Percentiles rank a stretch among this genome's conserved stretches.
These are phyloP conservation scores for Penicillium atrosanguineum DNA, from an alignment of 495 filamentous ascomycete species.

Conservation along the genomic window DNA sequence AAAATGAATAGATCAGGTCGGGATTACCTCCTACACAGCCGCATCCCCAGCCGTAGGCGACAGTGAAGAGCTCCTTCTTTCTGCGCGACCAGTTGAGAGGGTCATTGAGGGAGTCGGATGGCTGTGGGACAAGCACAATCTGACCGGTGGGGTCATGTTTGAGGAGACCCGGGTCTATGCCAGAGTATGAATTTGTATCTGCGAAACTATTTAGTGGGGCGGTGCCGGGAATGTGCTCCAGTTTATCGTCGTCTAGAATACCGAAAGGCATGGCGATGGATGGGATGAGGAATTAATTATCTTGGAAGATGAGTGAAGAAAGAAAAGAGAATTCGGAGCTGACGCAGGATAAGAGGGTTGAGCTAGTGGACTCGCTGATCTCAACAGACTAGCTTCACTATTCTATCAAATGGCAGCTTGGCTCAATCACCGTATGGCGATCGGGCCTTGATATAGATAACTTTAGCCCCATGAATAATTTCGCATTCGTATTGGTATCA, in stretches of 20 bases:
- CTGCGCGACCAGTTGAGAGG: constrained; percentile 47
- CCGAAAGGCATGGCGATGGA: constrained; percentile 63
- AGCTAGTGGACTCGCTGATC: not conserved
- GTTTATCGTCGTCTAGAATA: constrained; percentile 61
- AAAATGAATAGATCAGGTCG: not conserved
- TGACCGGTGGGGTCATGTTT: constrained; percentile 41
- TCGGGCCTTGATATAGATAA: not conserved
- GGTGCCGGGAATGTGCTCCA: constrained; percentile 64
- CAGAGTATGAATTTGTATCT: constrained; percentile 19
- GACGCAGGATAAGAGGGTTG: not conserved
- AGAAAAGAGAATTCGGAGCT: not conserved
- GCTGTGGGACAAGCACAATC: constrained; percentile 49
- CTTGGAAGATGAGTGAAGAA: not conserved
- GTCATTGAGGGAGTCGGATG: constrained; percentile 46
- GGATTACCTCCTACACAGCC: constrained; percentile 36
- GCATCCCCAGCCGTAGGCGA: constrained; percentile 35
- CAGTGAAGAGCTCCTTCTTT: constrained; percentile 42
- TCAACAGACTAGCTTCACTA: not conserved
- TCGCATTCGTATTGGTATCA: not conserved
- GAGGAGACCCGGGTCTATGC: constrained; percentile 36
- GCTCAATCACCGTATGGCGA: not conserved
- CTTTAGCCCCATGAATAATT: not conserved
- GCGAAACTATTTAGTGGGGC: constrained; percentile 27
- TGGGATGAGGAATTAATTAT: not conserved
- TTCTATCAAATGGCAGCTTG: not conserved